Conservation (phyloP, 1,284 basidiomycete genomes). For the Takashimella tepidaria region DNA sequence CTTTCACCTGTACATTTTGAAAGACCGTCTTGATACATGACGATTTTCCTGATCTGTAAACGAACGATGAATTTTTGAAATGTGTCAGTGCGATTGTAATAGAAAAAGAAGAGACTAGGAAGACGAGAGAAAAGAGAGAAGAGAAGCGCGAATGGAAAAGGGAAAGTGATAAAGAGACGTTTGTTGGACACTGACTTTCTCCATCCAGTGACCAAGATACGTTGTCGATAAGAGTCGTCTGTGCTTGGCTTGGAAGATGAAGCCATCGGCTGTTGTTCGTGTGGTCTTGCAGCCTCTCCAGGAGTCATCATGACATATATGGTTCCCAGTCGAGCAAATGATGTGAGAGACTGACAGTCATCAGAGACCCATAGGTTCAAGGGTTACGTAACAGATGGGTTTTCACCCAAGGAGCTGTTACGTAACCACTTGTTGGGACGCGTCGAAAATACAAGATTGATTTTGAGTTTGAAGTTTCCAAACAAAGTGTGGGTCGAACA, state of each 20-base stretch:
- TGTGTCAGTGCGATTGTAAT: no score
- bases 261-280: neutral
- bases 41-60: conserved; percentile 92
- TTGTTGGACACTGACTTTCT: conserved; percentile 56
- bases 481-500: no score
- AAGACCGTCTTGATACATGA: conserved; percentile 89
- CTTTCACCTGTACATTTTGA: conserved; percentile 73
- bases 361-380: neutral
- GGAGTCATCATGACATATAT: no score
- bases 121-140: no score
- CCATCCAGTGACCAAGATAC: conserved; percentile 68
- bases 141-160: neutral
- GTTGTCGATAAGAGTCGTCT: neutral
- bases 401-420: neutral
- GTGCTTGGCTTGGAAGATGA: neutral
- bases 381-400: neutral
- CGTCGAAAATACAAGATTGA: neutral
- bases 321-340: no score
- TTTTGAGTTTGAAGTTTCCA: no score
- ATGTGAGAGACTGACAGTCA: neutral
- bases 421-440: neutral
- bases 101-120: conserved; percentile 2
- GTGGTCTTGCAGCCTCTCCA: neutral
- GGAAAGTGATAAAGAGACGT: neutral
- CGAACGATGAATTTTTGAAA: no score